phyloP scores from a whole-genome alignment of 129 eudicot genomes.

The Arctium minus region DNA sequence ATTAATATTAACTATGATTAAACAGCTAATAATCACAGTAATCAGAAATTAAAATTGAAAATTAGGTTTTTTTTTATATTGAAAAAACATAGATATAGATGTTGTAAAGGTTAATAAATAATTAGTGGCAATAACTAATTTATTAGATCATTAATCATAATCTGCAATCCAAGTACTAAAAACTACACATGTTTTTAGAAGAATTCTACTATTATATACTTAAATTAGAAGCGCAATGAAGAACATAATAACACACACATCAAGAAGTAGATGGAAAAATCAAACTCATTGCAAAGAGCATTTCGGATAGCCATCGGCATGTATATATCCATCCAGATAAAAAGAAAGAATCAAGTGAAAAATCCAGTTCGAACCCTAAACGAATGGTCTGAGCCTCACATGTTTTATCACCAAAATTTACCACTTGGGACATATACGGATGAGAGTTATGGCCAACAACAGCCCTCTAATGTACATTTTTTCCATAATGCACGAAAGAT shows the following conservation, averaged over 20 bases:
- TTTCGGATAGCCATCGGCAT: neutral
- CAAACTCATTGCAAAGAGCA: neutral
- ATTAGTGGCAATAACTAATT: too few relatives aligned
- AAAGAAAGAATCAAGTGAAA: constrained; percentile 6
- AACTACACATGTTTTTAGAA: neutral
- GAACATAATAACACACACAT: neutral
- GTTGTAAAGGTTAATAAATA: too few relatives aligned
- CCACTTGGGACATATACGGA: constrained; percentile 15
- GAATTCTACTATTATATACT: neutral
- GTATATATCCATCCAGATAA: constrained; percentile 14
- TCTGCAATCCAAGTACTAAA: neutral
- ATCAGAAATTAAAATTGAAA: too few relatives aligned
- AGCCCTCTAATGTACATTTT: constrained; percentile 51
- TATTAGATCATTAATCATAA: too few relatives aligned
- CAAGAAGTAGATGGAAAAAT: neutral
- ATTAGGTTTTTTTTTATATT: too few relatives aligned
- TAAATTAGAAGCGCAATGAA: too few relatives aligned
- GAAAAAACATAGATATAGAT: too few relatives aligned
- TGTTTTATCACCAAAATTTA: constrained; percentile 30
- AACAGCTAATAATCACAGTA: too few relatives aligned
- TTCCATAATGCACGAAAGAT: constrained; percentile 14
- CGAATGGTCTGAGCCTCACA: neutral
- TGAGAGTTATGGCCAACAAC: constrained; percentile 27
- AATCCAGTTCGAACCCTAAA: neutral
- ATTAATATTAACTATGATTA: too few relatives aligned